Conservation (phyloP, 306 rosid species). For the Astragalus glycyphyllos region DNA sequence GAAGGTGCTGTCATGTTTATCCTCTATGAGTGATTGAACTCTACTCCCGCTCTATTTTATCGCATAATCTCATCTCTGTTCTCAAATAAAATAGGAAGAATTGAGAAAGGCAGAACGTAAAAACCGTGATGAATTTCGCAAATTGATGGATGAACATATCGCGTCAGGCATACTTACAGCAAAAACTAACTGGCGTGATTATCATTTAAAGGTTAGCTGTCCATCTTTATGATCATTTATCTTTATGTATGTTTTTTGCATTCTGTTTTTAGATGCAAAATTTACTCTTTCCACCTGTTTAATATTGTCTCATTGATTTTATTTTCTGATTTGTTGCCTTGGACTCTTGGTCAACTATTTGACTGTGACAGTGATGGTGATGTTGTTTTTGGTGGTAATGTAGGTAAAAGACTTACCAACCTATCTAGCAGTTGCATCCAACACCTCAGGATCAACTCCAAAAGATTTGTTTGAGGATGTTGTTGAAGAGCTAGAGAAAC, state of each 20-base stretch:
- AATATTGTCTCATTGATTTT: conserved; percentile 23
- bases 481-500: conserved; percentile 84
- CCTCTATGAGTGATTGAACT: conserved; percentile 26
- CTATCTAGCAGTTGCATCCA: conserved; percentile 78
- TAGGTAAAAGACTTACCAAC: conserved; percentile 83
- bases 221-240: conserved; percentile 30
- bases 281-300: conserved; percentile 13
- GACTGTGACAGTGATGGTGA: not conserved
- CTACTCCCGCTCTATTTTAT: conserved; percentile 32
- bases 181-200: conserved; percentile 94
- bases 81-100: conserved; percentile 73
- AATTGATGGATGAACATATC: conserved; percentile 86
- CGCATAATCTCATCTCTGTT: conserved; percentile 43
- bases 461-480: conserved; percentile 91
- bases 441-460: conserved; percentile 88
- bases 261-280: conserved; percentile 25
- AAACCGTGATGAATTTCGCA: conserved; percentile 93
- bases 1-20: conserved; percentile 60
- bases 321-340: conserved; percentile 35
- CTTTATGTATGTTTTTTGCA: not conserved
- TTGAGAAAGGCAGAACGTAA: conserved; percentile 86
- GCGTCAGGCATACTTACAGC: conserved; percentile 74
- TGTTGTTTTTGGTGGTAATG: conserved; percentile 33
- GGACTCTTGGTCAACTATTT: conserved; percentile 19
- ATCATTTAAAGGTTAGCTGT: conserved; percentile 59